Percentiles rank a stretch among this genome's conserved stretches.
These are phyloP conservation scores for Neophaeococcomyces mojaviensis DNA, from an alignment of 2,329 filamentous ascomycete species.

Conservation along the genomic window DNA sequence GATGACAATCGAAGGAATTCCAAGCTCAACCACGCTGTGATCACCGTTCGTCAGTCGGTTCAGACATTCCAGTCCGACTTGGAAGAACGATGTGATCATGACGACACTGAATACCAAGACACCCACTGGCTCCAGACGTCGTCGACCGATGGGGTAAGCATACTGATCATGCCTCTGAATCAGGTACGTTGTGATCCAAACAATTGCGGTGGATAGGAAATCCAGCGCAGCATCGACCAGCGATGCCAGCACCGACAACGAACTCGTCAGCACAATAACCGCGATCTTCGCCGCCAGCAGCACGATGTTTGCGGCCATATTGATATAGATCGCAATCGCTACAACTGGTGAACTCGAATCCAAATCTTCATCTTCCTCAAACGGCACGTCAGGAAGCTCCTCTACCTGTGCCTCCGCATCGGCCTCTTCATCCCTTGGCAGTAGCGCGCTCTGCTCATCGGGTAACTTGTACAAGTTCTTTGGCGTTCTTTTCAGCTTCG, in stretches of 20 bases:
- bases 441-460: constrained; percentile 60
- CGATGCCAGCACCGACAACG: constrained; percentile 71
- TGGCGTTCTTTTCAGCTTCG: constrained; percentile 64
- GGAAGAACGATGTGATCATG: constrained; percentile 78
- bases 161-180: constrained; percentile 68
- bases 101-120: constrained; percentile 76
- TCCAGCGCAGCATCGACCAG: constrained; percentile 74
- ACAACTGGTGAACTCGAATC: constrained; percentile 70
- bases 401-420: constrained; percentile 12
- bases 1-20: constrained; percentile 64
- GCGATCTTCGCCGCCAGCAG: constrained; percentile 69
- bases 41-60: constrained; percentile 55
- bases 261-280: constrained; percentile 66
- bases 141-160: constrained; percentile 68
- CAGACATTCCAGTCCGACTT: constrained; percentile 65
- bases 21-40: constrained; percentile 64
- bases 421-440: constrained; percentile 34
- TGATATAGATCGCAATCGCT: constrained; percentile 80
- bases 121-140: constrained; percentile 69
- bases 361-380: constrained; percentile 39
- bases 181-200: constrained; percentile 68
- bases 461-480: constrained; percentile 73
- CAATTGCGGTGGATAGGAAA: constrained; percentile 73
- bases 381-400: constrained; percentile 40
- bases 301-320: constrained; percentile 68